A percentile compares a stretch with the other conserved stretches of the same genome.
Evolutionary conservation across 2,329 filamentous ascomycete genomes (phyloP).

Genomic region (Pseudogymnoascus sp.): DNA sequence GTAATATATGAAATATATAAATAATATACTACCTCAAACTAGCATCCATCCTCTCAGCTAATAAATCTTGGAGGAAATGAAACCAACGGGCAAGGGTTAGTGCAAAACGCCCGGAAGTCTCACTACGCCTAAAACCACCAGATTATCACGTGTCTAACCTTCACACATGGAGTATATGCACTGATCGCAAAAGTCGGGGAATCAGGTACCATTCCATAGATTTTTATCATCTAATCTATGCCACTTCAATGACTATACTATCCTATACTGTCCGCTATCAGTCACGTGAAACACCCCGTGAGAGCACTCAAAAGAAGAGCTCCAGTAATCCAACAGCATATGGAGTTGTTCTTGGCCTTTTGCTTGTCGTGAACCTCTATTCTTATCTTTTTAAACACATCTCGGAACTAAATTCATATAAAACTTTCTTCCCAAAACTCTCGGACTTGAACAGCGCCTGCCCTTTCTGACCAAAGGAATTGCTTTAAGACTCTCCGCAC

Average conservation of each 20-base stretch:
- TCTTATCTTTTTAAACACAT: no score
- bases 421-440: slow-evolving; percentile 29
- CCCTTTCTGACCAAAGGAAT: slow-evolving; percentile 36
- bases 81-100: not conserved
- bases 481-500: slow-evolving; percentile 27
- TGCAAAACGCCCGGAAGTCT: not conserved
- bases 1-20: not conserved
- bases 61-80: not conserved
- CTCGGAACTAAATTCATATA: not conserved
- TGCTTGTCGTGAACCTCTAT: no score
- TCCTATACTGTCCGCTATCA: no score
- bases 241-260: no score
- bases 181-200: no score
- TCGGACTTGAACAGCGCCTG: slow-evolving; percentile 28
- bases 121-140: not conserved
- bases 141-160: not conserved
- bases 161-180: not conserved
- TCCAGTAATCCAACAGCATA: no score
- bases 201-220: no score
- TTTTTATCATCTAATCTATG: no score
- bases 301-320: no score
- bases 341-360: no score
- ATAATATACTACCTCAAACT: not conserved
- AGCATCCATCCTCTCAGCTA: not conserved
- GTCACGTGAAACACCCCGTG: no score